phyloP scores from a whole-genome alignment of 495 filamentous ascomycete species.

The Lentithecium fluviatile region DNA sequence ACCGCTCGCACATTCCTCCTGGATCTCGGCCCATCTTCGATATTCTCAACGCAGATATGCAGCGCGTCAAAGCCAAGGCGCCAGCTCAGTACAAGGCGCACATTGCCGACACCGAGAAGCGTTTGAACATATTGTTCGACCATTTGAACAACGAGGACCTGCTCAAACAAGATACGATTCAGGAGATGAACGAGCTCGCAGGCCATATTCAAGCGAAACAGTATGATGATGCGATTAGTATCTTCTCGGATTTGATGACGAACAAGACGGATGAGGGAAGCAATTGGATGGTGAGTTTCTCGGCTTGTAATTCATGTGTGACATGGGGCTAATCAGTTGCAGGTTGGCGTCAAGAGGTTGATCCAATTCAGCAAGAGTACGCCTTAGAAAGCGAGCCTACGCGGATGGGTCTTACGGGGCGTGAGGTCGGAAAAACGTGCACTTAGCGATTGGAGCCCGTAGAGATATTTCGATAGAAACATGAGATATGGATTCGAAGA shows the following conservation, averaged over 20 bases:
- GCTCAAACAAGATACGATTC: conserved; percentile 76
- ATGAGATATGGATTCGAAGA: too few relatives aligned
- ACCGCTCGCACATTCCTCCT: conserved; percentile 84
- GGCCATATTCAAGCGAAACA: conserved; percentile 66
- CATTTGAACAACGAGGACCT: conserved; percentile 95
- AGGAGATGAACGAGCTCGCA: conserved; percentile 65
- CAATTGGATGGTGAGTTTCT: conserved; percentile 88
- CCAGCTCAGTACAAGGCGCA: conserved; percentile 78
- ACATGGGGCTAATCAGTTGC: conserved; percentile 15
- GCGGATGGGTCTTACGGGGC: too few relatives aligned
- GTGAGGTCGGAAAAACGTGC: too few relatives aligned
- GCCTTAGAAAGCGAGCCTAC: conserved; percentile 5
- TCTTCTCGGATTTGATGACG: conserved; percentile 80
- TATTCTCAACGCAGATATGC: conserved; percentile 78
- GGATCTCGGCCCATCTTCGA: conserved; percentile 74
- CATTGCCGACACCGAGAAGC: conserved; percentile 88
- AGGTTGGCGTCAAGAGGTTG: conserved; percentile 89
- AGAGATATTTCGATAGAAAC: too few relatives aligned
- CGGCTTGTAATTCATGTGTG: not conserved
- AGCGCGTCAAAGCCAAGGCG: conserved; percentile 78
- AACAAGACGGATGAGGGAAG: conserved; percentile 83
- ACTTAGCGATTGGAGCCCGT: too few relatives aligned
- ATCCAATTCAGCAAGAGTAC: conserved; percentile 48
- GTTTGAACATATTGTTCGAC: conserved; percentile 87
- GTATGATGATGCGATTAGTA: conserved; percentile 68